Evolutionary conservation across 2,329 filamentous ascomycete species (phyloP).

Genomic region (Verticillium nonalfalfae): DNA sequence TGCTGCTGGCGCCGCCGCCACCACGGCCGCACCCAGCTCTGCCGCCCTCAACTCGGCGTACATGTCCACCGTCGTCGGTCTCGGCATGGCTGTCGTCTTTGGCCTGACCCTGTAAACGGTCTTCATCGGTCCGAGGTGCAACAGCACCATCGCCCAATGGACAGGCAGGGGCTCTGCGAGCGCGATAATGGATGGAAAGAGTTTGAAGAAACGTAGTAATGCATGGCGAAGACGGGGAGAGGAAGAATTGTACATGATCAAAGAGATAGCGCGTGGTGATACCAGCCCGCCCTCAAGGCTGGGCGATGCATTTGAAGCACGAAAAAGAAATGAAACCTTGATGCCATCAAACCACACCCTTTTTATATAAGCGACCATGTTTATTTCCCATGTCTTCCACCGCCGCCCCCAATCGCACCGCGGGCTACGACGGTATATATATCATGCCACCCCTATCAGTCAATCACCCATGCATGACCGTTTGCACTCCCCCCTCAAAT

Average conservation of each 20-base stretch:
- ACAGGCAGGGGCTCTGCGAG: not conserved
- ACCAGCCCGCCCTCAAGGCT: not conserved
- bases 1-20: constrained; percentile 4
- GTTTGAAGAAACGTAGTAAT: not conserved
- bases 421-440: not conserved
- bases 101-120: constrained; percentile 26
- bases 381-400: not conserved
- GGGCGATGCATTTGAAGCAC: not conserved
- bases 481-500: not conserved
- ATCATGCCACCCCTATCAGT: not conserved
- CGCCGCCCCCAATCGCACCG: not conserved
- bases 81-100: constrained; percentile 29
- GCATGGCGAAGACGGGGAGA: not conserved
- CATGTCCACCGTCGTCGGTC: constrained; percentile 19
- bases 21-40: constrained; percentile 2
- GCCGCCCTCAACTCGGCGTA: constrained; percentile 10
- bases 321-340: not conserved
- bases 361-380: not conserved
- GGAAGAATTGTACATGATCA: not conserved
- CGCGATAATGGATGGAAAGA: not conserved
- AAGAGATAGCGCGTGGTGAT: not conserved
- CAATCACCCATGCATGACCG: not conserved
- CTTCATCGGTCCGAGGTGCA: not conserved
- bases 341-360: not conserved
- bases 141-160: not conserved